Evolutionary conservation across 2,329 filamentous ascomycete species (phyloP).

Genomic region (Xylaria sp.): DNA sequence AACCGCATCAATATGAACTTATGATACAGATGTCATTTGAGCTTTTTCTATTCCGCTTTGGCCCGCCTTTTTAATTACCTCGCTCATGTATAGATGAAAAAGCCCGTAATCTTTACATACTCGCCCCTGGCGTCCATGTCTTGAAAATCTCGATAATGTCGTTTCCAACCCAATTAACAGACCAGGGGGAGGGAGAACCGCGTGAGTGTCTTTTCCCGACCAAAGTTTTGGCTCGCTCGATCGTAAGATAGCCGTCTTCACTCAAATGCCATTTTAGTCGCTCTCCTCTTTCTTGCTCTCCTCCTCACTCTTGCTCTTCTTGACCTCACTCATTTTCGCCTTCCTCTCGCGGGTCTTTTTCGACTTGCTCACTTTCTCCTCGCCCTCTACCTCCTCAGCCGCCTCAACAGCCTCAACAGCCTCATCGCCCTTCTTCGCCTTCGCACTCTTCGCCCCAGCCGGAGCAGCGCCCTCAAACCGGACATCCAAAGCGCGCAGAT

Average conservation of each 20-base stretch:
- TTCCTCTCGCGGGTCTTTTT: neutral
- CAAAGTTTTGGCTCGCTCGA: neutral
- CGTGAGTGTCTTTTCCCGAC: neutral
- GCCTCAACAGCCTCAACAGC: no score
- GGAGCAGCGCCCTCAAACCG: constrained; percentile 4
- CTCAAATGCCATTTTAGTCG: neutral
- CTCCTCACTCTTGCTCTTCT: neutral
- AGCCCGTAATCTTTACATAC: constrained; percentile 8
- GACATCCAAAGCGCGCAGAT: constrained; percentile 41
- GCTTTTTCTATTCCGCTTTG: constrained; percentile 6
- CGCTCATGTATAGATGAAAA: constrained; percentile 6
- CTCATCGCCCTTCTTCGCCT: constrained; percentile 5
- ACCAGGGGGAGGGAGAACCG: neutral
- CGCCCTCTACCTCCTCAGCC: neutral
- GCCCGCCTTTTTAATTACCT: constrained; percentile 1
- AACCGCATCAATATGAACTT: neutral
- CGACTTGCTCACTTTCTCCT: neutral
- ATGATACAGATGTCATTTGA: constrained; percentile 4
- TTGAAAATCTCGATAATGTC: neutral
- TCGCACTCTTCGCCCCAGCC: neutral
- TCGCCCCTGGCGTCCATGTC: neutral
- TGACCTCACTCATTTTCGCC: neutral
- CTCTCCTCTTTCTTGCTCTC: neutral
- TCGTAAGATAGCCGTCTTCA: neutral
- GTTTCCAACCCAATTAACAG: neutral